Evolutionary conservation across 345 rosid genomes (phyloP), one percentile per base, ranked within the genome.

Genomic region (Eucalyptus rudis): DNA sequence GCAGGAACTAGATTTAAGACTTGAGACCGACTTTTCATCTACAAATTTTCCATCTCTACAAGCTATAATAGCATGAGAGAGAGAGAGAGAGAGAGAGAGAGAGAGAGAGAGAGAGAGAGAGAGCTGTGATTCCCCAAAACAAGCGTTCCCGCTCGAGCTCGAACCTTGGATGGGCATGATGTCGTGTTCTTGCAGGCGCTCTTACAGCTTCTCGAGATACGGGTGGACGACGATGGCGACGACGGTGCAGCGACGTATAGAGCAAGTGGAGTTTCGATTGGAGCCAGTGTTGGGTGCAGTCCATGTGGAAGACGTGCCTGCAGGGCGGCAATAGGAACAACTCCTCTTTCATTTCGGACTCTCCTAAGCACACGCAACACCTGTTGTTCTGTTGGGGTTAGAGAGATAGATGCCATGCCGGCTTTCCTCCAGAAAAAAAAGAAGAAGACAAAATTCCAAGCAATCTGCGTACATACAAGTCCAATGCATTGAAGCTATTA

Each of bases 361-460:
- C 99, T 51, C 98, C 99, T 90, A 97, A 92, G 92, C 99, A 96
- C 47, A 96, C 98, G 90, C 99, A 96, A 81, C 99, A 96, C 90
- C 99, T 95, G 92, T 27, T 62, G 68, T 12, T 27, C 68, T 62
- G n/a, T 13, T 62, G 1, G 68, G 68, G 33, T 62, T 62, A 62
- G 68, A 52, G 68, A 62, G 33, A 62, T 62, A 13, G 15, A 62
- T 62, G 33, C 31, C 58, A 52, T 62, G 68, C 15, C 4, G n/a
- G 33, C 68, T 62, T 62, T 62, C 31, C 86, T 29, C 10, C n/a
- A 29, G 1, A 4, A 1, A 17, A 51, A 51, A 17, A 7, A 17
- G n/a, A 5, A 49, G 15, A 49, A 7, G 15, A 80, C 13, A 45
- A 85, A 85, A 13, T 15, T 31, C n/a, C 68, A 27, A 62, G 33